Evolutionary conservation across 2,329 filamentous ascomycete genomes (phyloP).

Genomic region (Calonectria leucothoes): DNA sequence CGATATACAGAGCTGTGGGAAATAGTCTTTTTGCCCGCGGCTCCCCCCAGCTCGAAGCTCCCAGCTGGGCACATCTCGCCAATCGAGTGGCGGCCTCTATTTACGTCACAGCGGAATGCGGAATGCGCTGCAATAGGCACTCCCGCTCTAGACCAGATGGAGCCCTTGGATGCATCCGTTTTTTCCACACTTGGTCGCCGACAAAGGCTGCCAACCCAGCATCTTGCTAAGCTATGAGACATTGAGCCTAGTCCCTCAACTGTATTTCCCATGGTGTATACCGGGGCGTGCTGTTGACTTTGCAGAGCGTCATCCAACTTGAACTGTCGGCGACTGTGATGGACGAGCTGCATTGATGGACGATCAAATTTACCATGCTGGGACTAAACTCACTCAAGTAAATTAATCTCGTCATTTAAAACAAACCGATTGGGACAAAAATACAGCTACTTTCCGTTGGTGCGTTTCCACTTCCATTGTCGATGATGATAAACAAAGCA

Average conservation of each 20-base stretch:
- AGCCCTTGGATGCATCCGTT: background rate
- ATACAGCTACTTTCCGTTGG: background rate
- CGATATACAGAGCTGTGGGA: background rate
- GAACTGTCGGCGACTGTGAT: background rate
- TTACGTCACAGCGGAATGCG: background rate
- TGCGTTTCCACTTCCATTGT: background rate
- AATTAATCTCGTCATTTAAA: too few relatives aligned
- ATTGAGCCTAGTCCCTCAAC: background rate
- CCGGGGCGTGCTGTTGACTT: background rate
- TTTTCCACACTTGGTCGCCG: background rate
- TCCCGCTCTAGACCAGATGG: background rate
- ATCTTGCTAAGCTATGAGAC: background rate
- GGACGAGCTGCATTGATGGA: background rate
- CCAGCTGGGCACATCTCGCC: slow-evolving; percentile 8
- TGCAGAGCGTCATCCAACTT: background rate
- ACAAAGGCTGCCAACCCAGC: background rate
- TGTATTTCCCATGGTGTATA: background rate
- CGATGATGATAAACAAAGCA: background rate
- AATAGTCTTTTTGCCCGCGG: background rate
- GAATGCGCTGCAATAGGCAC: slow-evolving; percentile 16
- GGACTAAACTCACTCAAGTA: too few relatives aligned
- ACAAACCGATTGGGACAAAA: too few relatives aligned
- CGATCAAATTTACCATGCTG: too few relatives aligned
- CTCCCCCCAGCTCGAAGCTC: background rate
- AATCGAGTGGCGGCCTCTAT: slow-evolving; percentile 7